Percentiles rank a stretch among this genome's conserved stretches.
These are phyloP conservation scores for Betula pendula DNA, from an alignment of 306 rosid genomes.

Conservation along the genomic window DNA sequence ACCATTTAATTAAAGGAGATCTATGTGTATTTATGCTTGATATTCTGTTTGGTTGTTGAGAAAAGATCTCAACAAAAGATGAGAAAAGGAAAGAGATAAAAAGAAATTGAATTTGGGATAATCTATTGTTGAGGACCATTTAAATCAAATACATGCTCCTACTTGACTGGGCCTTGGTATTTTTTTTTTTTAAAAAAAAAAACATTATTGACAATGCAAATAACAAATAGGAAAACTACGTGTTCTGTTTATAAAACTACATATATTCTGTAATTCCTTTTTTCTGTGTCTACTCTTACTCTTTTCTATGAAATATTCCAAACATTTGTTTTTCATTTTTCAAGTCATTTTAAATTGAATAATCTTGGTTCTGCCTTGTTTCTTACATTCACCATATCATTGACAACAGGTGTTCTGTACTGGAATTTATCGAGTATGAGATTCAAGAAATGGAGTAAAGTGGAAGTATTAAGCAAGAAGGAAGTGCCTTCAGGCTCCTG, in stretches of 20 bases:
- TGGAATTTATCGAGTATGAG: constrained; percentile 50
- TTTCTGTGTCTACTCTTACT: constrained; percentile 15
- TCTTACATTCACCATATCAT: constrained; percentile 28
- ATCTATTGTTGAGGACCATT: background rate
- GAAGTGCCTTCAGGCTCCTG: constrained; percentile 84
- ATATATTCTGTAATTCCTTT: background rate
- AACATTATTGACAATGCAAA: background rate
- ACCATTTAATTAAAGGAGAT: constrained; percentile 20
- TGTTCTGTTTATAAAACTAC: background rate
- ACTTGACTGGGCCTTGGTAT: constrained; percentile 12
- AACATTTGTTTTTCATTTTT: background rate
- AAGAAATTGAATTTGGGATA: constrained; percentile 4
- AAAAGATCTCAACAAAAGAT: constrained; percentile 6
- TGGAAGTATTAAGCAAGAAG: constrained; percentile 77
- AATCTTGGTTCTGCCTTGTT: constrained; percentile 20
- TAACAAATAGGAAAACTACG: background rate
- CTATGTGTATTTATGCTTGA: constrained; percentile 28
- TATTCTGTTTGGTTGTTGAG: constrained; percentile 26
- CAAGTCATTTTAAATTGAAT: background rate
- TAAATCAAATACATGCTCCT: background rate
- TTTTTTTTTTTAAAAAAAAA: background rate
- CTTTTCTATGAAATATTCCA: background rate
- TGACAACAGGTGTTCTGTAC: constrained; percentile 31
- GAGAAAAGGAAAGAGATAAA: constrained; percentile 1
- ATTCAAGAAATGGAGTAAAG: constrained; percentile 79